These are phyloP conservation scores for Yamadazyma membranifaciens DNA, from an alignment of 1,139 yeast genomes.

Conservation along the genomic window DNA sequence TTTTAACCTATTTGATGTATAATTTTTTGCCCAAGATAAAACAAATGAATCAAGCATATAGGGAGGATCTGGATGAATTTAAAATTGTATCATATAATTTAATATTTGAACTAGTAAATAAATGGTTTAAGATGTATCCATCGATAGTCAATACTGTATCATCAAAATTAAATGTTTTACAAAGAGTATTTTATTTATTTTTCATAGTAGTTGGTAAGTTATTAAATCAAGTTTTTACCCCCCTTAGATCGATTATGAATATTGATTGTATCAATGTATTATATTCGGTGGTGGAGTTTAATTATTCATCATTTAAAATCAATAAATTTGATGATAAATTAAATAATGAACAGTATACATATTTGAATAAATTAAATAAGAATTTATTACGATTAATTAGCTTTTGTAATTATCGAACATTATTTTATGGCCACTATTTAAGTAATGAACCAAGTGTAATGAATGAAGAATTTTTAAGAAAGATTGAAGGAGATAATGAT, in stretches of 20 bases:
- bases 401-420: slow-evolving; percentile 28
- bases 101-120: slow-evolving; percentile 30
- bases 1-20: slow-evolving; percentile 26
- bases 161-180: slow-evolving; percentile 27
- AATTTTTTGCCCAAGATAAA: slow-evolving; percentile 27
- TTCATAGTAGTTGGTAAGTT: slow-evolving; percentile 36
- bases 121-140: slow-evolving; percentile 39
- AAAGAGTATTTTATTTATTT: slow-evolving; percentile 34
- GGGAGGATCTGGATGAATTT: slow-evolving; percentile 8
- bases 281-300: slow-evolving; percentile 32
- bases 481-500: slow-evolving; percentile 19
- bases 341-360: slow-evolving; percentile 18
- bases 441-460: slow-evolving; percentile 20
- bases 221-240: slow-evolving; percentile 31
- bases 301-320: slow-evolving; percentile 22
- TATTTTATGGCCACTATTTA: slow-evolving; percentile 26
- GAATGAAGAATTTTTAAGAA: slow-evolving; percentile 20
- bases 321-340: slow-evolving; percentile 15
- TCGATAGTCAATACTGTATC: slow-evolving; percentile 33
- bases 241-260: slow-evolving; percentile 32
- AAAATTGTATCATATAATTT: slow-evolving; percentile 20
- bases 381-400: slow-evolving; percentile 26
- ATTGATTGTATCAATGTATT: slow-evolving; percentile 36
- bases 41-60: slow-evolving; percentile 26
- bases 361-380: slow-evolving; percentile 17